Base-by-base conservation (phyloP, 768 basidiomycete species). In the Dictyophora rubrovolvata region DNA sequence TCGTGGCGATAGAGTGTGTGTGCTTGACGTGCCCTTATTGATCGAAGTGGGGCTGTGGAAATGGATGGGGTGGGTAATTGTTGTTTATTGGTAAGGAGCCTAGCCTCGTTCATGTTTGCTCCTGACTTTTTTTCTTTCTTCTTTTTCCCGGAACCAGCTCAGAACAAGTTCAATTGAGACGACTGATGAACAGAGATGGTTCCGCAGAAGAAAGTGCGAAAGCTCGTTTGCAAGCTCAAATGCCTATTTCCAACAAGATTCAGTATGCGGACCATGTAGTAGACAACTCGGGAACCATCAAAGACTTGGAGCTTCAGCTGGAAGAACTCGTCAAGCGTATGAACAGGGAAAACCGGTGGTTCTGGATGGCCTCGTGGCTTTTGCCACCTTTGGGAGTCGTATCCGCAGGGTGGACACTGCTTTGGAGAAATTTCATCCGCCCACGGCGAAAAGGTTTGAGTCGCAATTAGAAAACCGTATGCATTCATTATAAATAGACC, bases 1-100 rank as follows among this genome's bases (percentile, higher is more conserved):
- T 50, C 72, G 72, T 46, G 95, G 96, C 7, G 75, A 90, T 65
- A 85, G 79, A 67, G 75, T 87, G 42, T 89, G 87, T 62, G 77
- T 97, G 1, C 71, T 98, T 63, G 96, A 98, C 69, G 89, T 96
- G 5, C 96, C 96, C 34, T 72, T 98, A 54, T 74, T 99, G 58
- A 86, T 99, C 59, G 96, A 99, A 69, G 84, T 88, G 0, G 86
- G 86, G 1, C 67, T 97, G 37, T 92, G 86, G 82, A 82, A 79
- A 66, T 87, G 81, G 78, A 87, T 93, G 49, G 93, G 85, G 3
- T 78, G 80, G 62, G 84, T 97, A 21, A 77, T 93, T 2, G 85
- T 99, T 10, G 93, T 96, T 5, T 94, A 92, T 68, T 96, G 93
- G 95, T 96, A 56, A 53, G 80, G 35, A 22, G 17, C 46, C 23